Evolutionary conservation across 2,329 filamentous ascomycete species (phyloP).

Genomic region (Alternaria infectoria): DNA sequence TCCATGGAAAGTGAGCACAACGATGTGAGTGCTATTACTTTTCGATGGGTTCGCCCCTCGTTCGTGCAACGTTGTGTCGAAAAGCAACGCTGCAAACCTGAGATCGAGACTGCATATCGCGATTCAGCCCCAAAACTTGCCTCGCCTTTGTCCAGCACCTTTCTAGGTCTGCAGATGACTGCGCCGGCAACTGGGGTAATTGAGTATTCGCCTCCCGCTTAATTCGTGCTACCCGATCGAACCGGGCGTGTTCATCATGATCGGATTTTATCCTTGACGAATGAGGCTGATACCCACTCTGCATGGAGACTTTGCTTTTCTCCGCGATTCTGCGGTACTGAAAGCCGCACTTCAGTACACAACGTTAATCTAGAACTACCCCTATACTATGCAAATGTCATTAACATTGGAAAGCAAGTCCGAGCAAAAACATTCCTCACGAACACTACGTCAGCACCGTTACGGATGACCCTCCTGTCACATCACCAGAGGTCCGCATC

Average conservation of each 20-base stretch:
- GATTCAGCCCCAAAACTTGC: neutral
- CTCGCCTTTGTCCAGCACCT: neutral
- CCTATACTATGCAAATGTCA: neutral
- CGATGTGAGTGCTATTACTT: neutral
- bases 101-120: neutral
- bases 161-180: neutral
- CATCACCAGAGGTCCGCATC: constrained; percentile 4
- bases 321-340: constrained; percentile 1
- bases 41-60: constrained; percentile 13
- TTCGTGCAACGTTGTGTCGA: constrained; percentile 9
- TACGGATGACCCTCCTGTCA: neutral
- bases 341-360: constrained; percentile 11
- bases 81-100: neutral
- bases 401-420: neutral
- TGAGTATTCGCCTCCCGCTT: constrained; percentile 13
- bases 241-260: constrained; percentile 12
- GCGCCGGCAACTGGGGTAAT: neutral
- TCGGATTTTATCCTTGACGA: constrained; percentile 13
- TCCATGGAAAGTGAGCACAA: constrained; percentile 1
- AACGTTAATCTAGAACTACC: neutral
- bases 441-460: constrained; percentile 7
- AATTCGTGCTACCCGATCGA: constrained; percentile 19
- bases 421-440: neutral
- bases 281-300: constrained; percentile 20
- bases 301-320: constrained; percentile 14